Base-by-base conservation (phyloP, 768 basidiomycete genomes). In the Macrolepiota albuminosa region DNA sequence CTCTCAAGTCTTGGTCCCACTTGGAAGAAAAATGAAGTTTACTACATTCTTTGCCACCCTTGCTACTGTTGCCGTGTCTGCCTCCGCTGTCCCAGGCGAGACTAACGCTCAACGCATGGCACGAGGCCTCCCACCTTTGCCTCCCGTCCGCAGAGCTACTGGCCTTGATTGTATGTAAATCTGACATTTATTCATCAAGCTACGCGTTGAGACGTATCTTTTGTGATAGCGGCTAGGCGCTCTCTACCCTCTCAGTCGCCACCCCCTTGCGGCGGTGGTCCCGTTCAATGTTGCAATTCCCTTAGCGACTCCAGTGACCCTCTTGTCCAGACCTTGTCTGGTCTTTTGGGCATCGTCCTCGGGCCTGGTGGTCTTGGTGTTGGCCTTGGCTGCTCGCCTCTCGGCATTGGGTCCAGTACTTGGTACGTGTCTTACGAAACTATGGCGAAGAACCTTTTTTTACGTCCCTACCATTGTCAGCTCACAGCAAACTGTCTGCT, bases 71-170 rank as follows among this genome's bases (percentile, higher is more conserved):
- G 76, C 71, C 42, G 70, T 76, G 42, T 57, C 69, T 9, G 75
- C 74, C 62, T 75, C 73, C n/a, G 72, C 73, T 13, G 70, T 71
- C 14, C 60, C 69, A 16, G 62, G 67, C 34, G 78, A 81, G 56
- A 80, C 81, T 51, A 86, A 86, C 55, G 84, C 78, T 0, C 61
- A 77, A 13, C 82, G 85, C 40, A 61, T 86, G 50, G 65, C 82
- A 57, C 82, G 81, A 21, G 84, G 85, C 11, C 70, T 86, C 4
- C 68, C 75, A 33, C 84, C 83, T 18, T 67, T 75, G 1, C 70
- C 80, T 1, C 84, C 84, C n/a, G 64, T 64, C 0, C 75, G 75
- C 37, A 73, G 77, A 31, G 74, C 62, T 1, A 74, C 77, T 0
- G 71, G 70, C 13, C 67, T 71, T 8, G 62, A 29, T 7, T 55